A percentile compares a stretch with the other conserved stretches of the same genome.
Evolutionary conservation across 148 eudicot species (phyloP).

Genomic region (Rheum nobile): DNA sequence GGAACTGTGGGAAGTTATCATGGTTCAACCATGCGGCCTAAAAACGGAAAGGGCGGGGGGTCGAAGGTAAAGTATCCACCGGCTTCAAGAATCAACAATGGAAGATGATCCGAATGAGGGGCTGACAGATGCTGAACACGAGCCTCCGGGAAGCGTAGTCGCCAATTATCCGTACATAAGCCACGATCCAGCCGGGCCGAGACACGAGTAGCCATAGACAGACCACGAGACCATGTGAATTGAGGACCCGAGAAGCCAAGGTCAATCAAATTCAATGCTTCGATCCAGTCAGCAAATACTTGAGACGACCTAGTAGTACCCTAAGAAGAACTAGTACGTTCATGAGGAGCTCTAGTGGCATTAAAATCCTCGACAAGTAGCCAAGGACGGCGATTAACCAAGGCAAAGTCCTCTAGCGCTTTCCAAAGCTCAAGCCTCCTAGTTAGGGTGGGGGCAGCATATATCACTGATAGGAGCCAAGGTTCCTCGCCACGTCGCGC

Average conservation of each 20-base stretch:
- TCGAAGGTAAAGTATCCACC: too few relatives aligned
- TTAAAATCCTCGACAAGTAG: not conserved
- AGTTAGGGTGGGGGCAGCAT: not conserved
- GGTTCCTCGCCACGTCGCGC: not conserved
- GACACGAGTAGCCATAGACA: accelerated
- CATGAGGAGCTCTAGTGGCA: not conserved
- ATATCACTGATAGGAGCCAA: not conserved
- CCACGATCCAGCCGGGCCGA: not conserved
- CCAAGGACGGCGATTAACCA: not conserved
- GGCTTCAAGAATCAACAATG: too few relatives aligned
- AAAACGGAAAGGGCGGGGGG: too few relatives aligned
- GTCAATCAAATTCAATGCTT: not conserved
- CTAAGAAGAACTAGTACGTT: not conserved
- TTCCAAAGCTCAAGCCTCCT: not conserved
- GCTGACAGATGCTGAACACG: not conserved
- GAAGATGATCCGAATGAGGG: not conserved
- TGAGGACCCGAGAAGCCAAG: not conserved
- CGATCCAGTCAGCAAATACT: not conserved
- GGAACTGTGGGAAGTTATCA: too few relatives aligned
- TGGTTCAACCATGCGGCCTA: not conserved
- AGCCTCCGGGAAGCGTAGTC: not conserved
- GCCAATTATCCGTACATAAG: not conserved
- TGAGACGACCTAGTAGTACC: not conserved
- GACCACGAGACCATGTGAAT: not conserved
- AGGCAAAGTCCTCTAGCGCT: not conserved